Evolutionary conservation across 73 alveolate species (phyloP).

Genomic region (Uronychia binucleata): DNA sequence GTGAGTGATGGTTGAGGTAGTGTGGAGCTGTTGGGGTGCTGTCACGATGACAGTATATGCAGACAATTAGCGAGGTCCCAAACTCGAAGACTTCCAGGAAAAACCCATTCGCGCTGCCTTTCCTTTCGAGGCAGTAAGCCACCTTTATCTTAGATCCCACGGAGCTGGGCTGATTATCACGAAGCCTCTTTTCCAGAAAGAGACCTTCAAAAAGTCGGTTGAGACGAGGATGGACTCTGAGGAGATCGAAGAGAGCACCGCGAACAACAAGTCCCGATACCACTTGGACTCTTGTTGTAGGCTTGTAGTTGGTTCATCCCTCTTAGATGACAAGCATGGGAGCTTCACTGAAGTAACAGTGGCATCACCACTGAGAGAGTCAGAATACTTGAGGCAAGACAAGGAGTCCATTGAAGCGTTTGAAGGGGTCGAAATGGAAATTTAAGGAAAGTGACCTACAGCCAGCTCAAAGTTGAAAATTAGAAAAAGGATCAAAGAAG

Average conservation of each 20-base stretch:
- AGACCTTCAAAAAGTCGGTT: neutral
- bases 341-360: too few relatives aligned
- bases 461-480: too few relatives aligned
- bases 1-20: slow-evolving; percentile 3
- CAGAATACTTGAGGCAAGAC: too few relatives aligned
- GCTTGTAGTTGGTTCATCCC: too few relatives aligned
- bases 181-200: neutral
- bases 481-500: too few relatives aligned
- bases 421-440: too few relatives aligned
- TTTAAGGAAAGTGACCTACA: too few relatives aligned
- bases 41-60: neutral
- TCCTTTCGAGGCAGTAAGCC: neutral
- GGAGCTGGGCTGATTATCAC: neutral
- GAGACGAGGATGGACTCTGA: neutral
- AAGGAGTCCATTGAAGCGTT: too few relatives aligned
- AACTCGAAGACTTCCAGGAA: neutral
- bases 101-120: neutral
- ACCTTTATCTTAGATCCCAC: neutral
- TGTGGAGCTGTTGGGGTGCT: neutral
- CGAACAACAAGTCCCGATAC: neutral
- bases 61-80: neutral
- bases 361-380: too few relatives aligned
- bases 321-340: too few relatives aligned
- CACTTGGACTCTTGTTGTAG: neutral
- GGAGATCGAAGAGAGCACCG: neutral